phyloP scores from a whole-genome alignment of 331 rosid genomes.

The Quercus tomentella region DNA sequence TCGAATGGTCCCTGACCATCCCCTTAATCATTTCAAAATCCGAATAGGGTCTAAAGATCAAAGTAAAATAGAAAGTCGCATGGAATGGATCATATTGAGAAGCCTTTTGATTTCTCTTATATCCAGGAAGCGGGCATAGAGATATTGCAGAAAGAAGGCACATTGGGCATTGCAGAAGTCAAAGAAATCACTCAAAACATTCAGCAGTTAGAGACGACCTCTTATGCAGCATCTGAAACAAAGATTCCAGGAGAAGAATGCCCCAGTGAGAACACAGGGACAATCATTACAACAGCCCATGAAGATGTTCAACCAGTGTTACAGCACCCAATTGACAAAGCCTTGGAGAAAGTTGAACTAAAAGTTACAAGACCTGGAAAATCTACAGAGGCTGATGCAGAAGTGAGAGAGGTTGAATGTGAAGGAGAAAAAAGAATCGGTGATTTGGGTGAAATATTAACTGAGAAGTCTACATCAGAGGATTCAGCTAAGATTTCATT shows the following conservation, averaged over 20 bases:
- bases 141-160: not conserved
- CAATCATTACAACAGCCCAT: not conserved
- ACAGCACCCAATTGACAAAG: constrained; percentile 6
- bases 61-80: not conserved
- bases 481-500: not conserved
- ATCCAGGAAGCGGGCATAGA: constrained; percentile 23
- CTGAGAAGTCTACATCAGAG: constrained; percentile 3
- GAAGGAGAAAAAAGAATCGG: constrained; percentile 8
- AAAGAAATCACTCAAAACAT: constrained; percentile 10
- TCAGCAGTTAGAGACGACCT: constrained; percentile 15
- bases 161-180: not conserved
- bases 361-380: constrained; percentile 5
- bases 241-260: constrained; percentile 16
- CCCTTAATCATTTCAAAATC: not conserved
- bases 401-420: constrained; percentile 8
- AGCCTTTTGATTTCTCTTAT: not conserved
- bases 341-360: constrained; percentile 1
- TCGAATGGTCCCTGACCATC: not conserved
- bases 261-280: not conserved
- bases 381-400: constrained; percentile 8
- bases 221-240: constrained; percentile 6
- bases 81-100: not conserved
- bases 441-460: not conserved
- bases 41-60: not conserved
- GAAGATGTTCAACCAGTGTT: constrained; percentile 6